Conservation (phyloP, 768 basidiomycete species). For the Boletus tylopilopsis region DNA sequence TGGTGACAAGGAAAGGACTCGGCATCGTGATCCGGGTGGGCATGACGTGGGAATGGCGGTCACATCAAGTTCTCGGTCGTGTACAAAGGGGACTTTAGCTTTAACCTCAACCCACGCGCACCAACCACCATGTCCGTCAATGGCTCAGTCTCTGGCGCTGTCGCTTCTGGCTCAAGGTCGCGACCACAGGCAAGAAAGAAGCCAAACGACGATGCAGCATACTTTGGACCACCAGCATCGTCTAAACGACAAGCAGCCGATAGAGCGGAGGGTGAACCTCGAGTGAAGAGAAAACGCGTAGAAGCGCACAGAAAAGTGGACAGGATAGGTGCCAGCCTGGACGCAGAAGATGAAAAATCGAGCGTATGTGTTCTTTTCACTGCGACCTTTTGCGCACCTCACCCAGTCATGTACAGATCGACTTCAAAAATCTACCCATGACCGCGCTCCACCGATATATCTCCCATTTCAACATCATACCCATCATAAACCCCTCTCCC, state of each 20-base stretch:
- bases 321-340: slow-evolving; percentile 37
- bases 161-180: slow-evolving; percentile 50
- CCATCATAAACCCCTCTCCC: slow-evolving; percentile 67
- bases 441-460: slow-evolving; percentile 69
- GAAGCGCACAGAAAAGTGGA: slow-evolving; percentile 40
- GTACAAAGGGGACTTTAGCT: slow-evolving; percentile 3
- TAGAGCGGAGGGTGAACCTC: slow-evolving; percentile 68
- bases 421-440: slow-evolving; percentile 69
- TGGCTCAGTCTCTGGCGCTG: slow-evolving; percentile 16
- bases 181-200: slow-evolving; percentile 63
- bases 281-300: slow-evolving; percentile 69
- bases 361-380: slow-evolving; percentile 23
- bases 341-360: slow-evolving; percentile 28
- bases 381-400: slow-evolving; percentile 6
- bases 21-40: too few relatives aligned
- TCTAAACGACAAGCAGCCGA: slow-evolving; percentile 66
- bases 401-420: slow-evolving; percentile 47
- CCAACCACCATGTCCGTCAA: slow-evolving; percentile 23
- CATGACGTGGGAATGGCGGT: slow-evolving; percentile 19
- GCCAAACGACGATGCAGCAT: slow-evolving; percentile 65
- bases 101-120: slow-evolving; percentile 1
- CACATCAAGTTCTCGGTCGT: not conserved
- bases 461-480: slow-evolving; percentile 67
- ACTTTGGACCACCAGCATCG: slow-evolving; percentile 58
- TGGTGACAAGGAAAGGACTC: too few relatives aligned